phyloP scores from a whole-genome alignment of 1,284 basidiomycete species.

The Trichosporon asahii region DNA sequence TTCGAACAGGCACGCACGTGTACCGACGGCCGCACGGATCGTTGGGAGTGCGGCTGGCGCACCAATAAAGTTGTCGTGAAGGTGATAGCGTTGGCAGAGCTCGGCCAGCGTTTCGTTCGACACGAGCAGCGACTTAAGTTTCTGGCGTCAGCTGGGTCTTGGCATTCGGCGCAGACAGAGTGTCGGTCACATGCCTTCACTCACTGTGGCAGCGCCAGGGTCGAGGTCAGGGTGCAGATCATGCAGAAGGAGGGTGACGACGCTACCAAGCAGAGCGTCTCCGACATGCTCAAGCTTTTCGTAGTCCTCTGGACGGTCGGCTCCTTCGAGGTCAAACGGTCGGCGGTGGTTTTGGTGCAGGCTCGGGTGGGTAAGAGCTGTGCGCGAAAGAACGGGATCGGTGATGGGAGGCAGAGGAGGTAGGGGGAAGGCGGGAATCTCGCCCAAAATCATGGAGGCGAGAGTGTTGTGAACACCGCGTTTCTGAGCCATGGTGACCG shows the following conservation, averaged over 20 bases:
- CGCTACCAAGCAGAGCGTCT: slow-evolving; percentile 33
- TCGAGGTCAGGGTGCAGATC: slow-evolving; percentile 38
- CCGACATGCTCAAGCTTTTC: slow-evolving; percentile 49
- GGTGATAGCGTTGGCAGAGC: slow-evolving; percentile 30
- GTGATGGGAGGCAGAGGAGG: slow-evolving; percentile 38
- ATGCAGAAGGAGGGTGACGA: slow-evolving; percentile 39
- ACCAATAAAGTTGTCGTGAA: slow-evolving; percentile 31
- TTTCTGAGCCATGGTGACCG: background rate
- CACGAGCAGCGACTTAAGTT: slow-evolving; percentile 37
- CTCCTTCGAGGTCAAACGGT: slow-evolving; percentile 15
- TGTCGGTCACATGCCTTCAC: slow-evolving; percentile 7
- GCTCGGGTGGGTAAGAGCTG: slow-evolving; percentile 35
- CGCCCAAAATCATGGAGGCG: slow-evolving; percentile 20
- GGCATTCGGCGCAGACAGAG: background rate
- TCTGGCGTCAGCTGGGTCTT: slow-evolving; percentile 22
- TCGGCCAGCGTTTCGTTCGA: slow-evolving; percentile 35
- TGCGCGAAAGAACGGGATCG: slow-evolving; percentile 21
- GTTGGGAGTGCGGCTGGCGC: slow-evolving; percentile 17
- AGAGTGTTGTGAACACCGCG: slow-evolving; percentile 6
- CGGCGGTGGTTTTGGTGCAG: slow-evolving; percentile 7
- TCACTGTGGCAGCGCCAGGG: slow-evolving; percentile 38
- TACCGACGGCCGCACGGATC: slow-evolving; percentile 30
- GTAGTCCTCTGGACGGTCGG: slow-evolving; percentile 30
- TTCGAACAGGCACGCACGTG: slow-evolving; percentile 29
- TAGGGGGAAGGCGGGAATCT: slow-evolving; percentile 27